Evolutionary conservation across 176 grass and related monocot genomes (phyloP).

Genomic region (Saccharum spontaneum): DNA sequence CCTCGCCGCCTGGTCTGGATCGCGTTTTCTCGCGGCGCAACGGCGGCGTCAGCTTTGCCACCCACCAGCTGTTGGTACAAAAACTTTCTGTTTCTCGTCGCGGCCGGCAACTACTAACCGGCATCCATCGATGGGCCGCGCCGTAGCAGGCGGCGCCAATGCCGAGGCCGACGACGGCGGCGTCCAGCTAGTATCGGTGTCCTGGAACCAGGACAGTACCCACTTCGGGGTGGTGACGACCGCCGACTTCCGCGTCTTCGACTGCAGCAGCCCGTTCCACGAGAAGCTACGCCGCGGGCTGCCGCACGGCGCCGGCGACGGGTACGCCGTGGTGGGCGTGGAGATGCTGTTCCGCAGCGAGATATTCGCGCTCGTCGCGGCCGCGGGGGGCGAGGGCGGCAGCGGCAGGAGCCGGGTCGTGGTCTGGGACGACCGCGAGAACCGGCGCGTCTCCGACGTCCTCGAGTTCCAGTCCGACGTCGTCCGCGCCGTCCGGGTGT

Average conservation of each 20-base stretch:
- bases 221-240: constrained; percentile 65
- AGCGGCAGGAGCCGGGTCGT: constrained; percentile 12
- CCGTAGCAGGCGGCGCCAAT: background rate
- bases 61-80: no score
- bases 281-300: constrained; percentile 37
- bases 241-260: constrained; percentile 57
- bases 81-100: no score
- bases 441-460: background rate
- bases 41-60: no score
- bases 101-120: background rate
- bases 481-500: constrained; percentile 51
- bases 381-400: background rate
- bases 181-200: constrained; percentile 42
- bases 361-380: constrained; percentile 46
- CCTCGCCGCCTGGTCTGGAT: no score
- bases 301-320: constrained; percentile 9
- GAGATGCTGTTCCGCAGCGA: constrained; percentile 65
- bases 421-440: constrained; percentile 49
- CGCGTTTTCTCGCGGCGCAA: no score
- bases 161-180: background rate
- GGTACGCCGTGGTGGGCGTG: constrained; percentile 50
- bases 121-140: constrained; percentile 11
- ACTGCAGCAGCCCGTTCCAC: constrained; percentile 36
- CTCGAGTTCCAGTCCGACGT: constrained; percentile 33
- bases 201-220: constrained; percentile 72